Percentiles rank a stretch among this genome's conserved stretches.
Evolutionary conservation across 768 basidiomycete genomes (phyloP).

Genomic region (Auriculariales sp.): DNA sequence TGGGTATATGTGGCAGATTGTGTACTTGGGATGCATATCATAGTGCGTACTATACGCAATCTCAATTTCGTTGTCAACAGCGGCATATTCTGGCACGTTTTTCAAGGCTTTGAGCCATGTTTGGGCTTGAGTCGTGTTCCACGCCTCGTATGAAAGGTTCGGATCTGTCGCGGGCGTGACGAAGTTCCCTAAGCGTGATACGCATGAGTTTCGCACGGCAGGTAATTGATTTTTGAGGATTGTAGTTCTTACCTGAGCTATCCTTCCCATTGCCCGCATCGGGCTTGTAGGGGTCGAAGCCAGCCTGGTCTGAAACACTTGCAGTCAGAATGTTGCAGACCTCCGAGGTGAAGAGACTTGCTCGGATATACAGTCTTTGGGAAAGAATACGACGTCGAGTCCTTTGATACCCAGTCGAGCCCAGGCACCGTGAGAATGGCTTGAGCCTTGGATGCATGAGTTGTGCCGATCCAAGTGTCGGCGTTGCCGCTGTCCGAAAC

Average conservation of each 20-base stretch:
- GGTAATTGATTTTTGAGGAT: no score
- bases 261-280: constrained; percentile 35
- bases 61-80: constrained; percentile 44
- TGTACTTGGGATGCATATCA: constrained; percentile 39
- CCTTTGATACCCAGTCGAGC: constrained; percentile 46
- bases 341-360: constrained; percentile 9
- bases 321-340: not conserved
- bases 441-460: constrained; percentile 27
- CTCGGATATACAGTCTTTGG: constrained; percentile 29
- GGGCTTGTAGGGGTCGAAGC: constrained; percentile 31
- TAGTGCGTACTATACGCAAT: constrained; percentile 38
- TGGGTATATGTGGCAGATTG: not conserved
- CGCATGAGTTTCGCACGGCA: no score
- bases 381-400: constrained; percentile 37
- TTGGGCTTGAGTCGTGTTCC: constrained; percentile 31
- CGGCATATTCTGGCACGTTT: constrained; percentile 33
- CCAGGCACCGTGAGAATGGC: constrained; percentile 34
- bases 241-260: no score
- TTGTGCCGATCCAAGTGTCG: constrained; percentile 37
- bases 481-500: constrained; percentile 21
- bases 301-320: constrained; percentile 22
- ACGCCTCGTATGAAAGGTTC: constrained; percentile 26
- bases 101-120: constrained; percentile 29
- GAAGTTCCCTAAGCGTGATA: constrained; percentile 34
- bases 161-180: constrained; percentile 25